Conservation (phyloP, 192 early-diverging fungal genomes). For the Umbelopsis vinacea region DNA sequence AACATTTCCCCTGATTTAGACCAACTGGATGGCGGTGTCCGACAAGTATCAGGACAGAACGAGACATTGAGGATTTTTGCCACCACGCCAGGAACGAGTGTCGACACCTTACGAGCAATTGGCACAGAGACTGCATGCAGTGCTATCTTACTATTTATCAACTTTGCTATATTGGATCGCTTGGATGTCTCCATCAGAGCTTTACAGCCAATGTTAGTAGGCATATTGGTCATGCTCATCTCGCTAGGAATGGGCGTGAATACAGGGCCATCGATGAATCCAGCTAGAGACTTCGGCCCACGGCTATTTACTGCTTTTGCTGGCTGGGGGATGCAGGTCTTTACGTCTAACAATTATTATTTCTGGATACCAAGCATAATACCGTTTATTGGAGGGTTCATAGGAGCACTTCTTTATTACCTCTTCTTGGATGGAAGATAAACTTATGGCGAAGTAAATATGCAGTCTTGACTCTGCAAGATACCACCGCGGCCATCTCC, state of each 20-base stretch:
- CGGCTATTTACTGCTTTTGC: constrained; percentile 65
- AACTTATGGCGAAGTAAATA: background rate
- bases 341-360: constrained; percentile 69
- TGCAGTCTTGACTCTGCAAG: no score
- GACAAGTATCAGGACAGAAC: constrained; percentile 37
- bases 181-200: background rate
- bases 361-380: constrained; percentile 73
- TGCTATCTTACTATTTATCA: constrained; percentile 64
- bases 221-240: constrained; percentile 20
- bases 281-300: constrained; percentile 81
- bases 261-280: constrained; percentile 59
- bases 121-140: constrained; percentile 72
- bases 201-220: background rate
- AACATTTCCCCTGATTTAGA: constrained; percentile 64
- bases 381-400: constrained; percentile 65
- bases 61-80: constrained; percentile 70
- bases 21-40: constrained; percentile 50
- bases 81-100: constrained; percentile 59
- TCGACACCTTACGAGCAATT: constrained; percentile 59
- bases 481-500: no score
- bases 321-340: constrained; percentile 69
- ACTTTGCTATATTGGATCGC: constrained; percentile 46
- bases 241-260: constrained; percentile 26
- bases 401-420: constrained; percentile 66
- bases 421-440: constrained; percentile 51